Evolutionary conservation across 306 rosid species (phyloP).

Genomic region (Leucaena leucocephala): DNA sequence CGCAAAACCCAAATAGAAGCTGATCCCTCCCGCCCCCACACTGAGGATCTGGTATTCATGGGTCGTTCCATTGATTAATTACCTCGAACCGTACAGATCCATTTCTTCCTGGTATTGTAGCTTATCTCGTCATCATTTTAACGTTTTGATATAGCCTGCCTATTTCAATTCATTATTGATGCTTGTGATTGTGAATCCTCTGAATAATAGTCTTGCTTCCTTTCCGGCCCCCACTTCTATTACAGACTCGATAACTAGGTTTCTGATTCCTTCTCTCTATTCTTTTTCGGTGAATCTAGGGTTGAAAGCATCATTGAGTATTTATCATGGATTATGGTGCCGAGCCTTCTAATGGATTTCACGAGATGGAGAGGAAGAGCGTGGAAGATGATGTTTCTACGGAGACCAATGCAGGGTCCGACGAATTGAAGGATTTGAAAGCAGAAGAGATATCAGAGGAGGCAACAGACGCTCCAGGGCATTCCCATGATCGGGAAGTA

Average conservation of each 20-base stretch:
- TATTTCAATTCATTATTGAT: neutral
- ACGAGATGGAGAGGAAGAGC: constrained; percentile 46
- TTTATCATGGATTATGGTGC: constrained; percentile 65
- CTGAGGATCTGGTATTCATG: neutral
- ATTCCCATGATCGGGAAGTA: constrained; percentile 40
- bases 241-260: neutral
- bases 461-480: constrained; percentile 45
- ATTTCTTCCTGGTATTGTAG: neutral
- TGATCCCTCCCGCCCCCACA: neutral
- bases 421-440: constrained; percentile 47
- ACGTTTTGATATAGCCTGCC: constrained; percentile 10
- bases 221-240: neutral
- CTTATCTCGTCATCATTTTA: neutral
- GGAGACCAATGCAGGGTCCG: constrained; percentile 44
- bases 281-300: constrained; percentile 56
- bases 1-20: constrained; percentile 13
- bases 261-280: constrained; percentile 14
- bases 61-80: neutral
- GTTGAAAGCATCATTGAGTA: constrained; percentile 39
- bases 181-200: constrained; percentile 10
- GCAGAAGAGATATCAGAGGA: constrained; percentile 65
- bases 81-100: neutral
- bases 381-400: constrained; percentile 43
- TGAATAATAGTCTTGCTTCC: neutral
- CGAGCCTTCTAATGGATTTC: constrained; percentile 44